These are phyloP conservation scores for Aurantiochytrium sp. DNA, from an alignment of 108 stramenopile genomes.

Conservation along the genomic window DNA sequence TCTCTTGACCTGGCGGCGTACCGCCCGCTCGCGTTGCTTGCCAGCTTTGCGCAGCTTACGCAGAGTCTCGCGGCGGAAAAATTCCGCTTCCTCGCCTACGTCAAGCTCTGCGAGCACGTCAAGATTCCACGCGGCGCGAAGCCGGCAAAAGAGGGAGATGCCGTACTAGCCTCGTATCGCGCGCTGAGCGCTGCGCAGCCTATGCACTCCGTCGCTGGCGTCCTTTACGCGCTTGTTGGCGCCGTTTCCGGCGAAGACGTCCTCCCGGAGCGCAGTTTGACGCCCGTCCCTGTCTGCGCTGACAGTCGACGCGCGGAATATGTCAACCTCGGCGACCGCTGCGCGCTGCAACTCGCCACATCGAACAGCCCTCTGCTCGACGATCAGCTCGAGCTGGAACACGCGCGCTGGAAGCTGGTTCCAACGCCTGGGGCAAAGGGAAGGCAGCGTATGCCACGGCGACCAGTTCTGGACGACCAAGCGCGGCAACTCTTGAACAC, in stretches of 20 bases:
- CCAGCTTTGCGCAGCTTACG: background rate
- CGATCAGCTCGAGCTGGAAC: background rate
- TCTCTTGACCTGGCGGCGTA: background rate
- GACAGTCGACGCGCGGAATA: background rate
- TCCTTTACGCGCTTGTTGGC: background rate
- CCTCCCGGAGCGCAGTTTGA: too few species aligned
- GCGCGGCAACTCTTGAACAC: background rate
- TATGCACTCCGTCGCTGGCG: background rate
- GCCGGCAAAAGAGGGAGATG: background rate
- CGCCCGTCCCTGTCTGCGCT: too few species aligned
- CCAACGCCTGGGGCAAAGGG: background rate
- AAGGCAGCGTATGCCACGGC: background rate
- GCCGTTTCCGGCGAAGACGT: background rate
- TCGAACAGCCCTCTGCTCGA: too few species aligned
- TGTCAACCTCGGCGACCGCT: background rate
- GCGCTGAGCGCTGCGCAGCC: background rate
- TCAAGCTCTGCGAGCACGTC: background rate
- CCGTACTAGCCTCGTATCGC: background rate
- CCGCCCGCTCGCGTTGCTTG: background rate
- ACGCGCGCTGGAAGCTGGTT: background rate
- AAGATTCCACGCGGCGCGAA: background rate
- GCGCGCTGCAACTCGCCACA: background rate
- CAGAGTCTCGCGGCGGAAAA: background rate
- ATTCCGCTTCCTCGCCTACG: background rate
- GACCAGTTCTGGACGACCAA: background rate